Evolutionary conservation across 2,329 filamentous ascomycete species (phyloP), one percentile per base, ranked within the genome.

Genomic region (Taxawa tesnikishii): DNA sequence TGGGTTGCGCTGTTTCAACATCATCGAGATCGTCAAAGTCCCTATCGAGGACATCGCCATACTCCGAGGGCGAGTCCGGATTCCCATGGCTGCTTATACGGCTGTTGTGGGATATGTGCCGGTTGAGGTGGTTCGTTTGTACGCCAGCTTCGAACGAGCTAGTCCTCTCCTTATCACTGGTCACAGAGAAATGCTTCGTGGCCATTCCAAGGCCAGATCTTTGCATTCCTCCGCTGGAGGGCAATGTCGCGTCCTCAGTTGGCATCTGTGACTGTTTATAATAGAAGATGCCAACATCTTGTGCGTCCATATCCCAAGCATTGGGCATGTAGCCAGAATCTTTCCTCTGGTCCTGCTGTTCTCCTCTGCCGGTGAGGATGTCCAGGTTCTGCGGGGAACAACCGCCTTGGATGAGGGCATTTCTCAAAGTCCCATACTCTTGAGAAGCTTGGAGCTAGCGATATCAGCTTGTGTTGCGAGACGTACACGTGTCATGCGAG

Each of bases 381-480:
- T 66, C 56, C 16, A 73, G 53, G 13, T 62, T 65, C 29, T 69
- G 62, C 13, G 48, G 45, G 14, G 62, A 62, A 35, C 71, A 49
- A 5, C 68, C 68, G 12, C 67, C 67, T 27, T 55, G 55, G 37
- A 66, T 59, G 8, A 73, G 56, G 11, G 65, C 62, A 17, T 55
- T 56, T 38, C 56, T 63, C 32, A 72, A 55, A 25, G 59, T 54
- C 37, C 59, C 65, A 47, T 74, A 77, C 51, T 75, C 65, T 37
- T 57, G 60, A 30, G 63, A 59, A 16, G 40, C 39, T 33, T 53
- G 58, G 15, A 55, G 48, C 59, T 63, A 23, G 6, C 19, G 19
- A 8, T 8, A 23, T 8, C n/a, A n/a, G 2, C n/a, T 23, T n/a
- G n/a, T 23, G 19, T 23, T 23, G 8, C 19, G 8, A 8, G 8